A percentile compares a stretch with the other conserved stretches of the same genome.
These are phyloP conservation scores for Citrus sp. DNA, from an alignment of 345 rosid genomes.

Conservation along the genomic window DNA sequence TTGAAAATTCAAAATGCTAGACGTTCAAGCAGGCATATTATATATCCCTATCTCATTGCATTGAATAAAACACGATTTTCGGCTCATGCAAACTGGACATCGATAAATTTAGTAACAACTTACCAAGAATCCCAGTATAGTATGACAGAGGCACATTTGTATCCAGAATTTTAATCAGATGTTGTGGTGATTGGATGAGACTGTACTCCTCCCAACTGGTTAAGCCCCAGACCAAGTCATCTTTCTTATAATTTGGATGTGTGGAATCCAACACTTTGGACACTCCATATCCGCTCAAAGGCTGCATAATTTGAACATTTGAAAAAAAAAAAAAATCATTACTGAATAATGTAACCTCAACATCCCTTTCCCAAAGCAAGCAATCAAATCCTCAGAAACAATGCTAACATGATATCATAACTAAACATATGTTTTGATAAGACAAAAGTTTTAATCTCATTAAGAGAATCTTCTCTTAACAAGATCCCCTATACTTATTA, in stretches of 20 bases:
- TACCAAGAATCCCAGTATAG: conserved; percentile 66
- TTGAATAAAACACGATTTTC: not conserved
- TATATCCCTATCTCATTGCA: not conserved
- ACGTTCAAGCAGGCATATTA: not conserved
- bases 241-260: conserved; percentile 50
- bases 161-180: conserved; percentile 40
- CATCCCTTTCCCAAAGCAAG: rapidly evolving
- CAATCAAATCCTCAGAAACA: no score
- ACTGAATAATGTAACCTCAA: not conserved
- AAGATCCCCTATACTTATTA: no score
- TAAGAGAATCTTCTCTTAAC: no score
- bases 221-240: conserved; percentile 51
- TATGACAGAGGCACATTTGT: conserved; percentile 58
- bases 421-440: no score
- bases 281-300: conserved; percentile 51
- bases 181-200: conserved; percentile 21
- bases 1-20: not conserved
- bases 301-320: conserved; percentile 29
- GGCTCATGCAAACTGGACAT: not conserved
- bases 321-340: not conserved
- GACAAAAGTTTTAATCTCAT: no score
- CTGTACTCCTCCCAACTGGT: conserved; percentile 71
- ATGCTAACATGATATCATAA: no score
- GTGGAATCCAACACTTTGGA: conserved; percentile 53
- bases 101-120: not conserved